Conservation (phyloP, 768 basidiomycete genomes). For the Mycena haematopus region DNA sequence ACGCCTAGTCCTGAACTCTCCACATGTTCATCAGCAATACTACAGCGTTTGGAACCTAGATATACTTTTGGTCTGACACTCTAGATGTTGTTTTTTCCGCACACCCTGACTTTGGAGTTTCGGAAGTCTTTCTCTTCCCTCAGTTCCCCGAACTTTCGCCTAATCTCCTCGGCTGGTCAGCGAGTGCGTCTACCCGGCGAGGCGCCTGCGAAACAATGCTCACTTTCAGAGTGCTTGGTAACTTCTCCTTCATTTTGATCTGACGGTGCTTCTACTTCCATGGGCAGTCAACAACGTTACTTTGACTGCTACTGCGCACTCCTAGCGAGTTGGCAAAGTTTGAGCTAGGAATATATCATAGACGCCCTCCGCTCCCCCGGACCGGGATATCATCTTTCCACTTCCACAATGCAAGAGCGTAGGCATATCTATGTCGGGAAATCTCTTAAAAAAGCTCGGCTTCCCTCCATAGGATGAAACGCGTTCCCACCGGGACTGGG, state of each 20-base stretch:
- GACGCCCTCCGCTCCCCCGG: not conserved
- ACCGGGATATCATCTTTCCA: not conserved
- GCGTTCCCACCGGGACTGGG: slow-evolving; percentile 12
- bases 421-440: not conserved
- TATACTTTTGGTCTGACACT: not conserved
- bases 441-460: not conserved
- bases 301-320: slow-evolving; percentile 6
- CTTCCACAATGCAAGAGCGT: not conserved
- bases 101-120: not conserved
- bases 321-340: not conserved
- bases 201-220: slow-evolving; percentile 14
- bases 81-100: slow-evolving; percentile 6
- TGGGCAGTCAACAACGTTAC: slow-evolving; percentile 7
- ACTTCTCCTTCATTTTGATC: slow-evolving; percentile 13
- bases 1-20: no score
- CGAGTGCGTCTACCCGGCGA: slow-evolving; percentile 15
- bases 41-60: no score
- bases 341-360: not conserved
- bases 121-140: slow-evolving; percentile 2
- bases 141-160: slow-evolving; percentile 19
- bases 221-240: not conserved
- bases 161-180: slow-evolving; percentile 15
- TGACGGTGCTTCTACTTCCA: slow-evolving; percentile 12
- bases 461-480: slow-evolving; percentile 1
- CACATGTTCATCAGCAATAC: no score